Evolutionary conservation across 2,329 filamentous ascomycete species (phyloP), one percentile per base, ranked within the genome.

Genomic region (Sphaerostilbella broomeana): DNA sequence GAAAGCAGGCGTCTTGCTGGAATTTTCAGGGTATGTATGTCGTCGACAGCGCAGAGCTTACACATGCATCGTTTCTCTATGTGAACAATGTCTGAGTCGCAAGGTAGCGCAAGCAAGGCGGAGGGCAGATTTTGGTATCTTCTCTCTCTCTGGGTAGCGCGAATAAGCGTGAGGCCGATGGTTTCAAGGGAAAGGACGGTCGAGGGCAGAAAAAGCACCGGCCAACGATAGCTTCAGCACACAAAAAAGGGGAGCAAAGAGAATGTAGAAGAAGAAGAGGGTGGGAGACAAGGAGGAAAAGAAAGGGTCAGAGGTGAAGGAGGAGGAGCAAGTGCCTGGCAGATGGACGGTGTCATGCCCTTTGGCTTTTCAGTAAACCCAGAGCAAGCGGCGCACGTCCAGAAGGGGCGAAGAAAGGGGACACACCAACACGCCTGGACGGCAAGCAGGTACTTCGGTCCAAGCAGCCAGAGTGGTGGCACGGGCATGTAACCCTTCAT

Each of bases 351-450:
- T n/a, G n/a, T n/a, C 36, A 38, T 16, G 33, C 33, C 30, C 36
- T 18, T 31, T 18, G 26, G 11, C 22, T 8, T 7, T 16, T 38
- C 36, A 24, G 35, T 30, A 13, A 38, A 30, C 35, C n/a, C n/a
- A n/a, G n/a, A n/a, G n/a, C n/a, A n/a, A n/a, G n/a, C n/a, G n/a
- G 25, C 13, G 27, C 29, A 13, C 22, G 35, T 24, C 35, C 38
- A 40, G 35, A 40, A 32, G 38, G 38, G 38, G 30, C 17, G 38
- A 25, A 29, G 31, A 40, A 40, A 40, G 38, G 38, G 38, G 38
- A 40, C n/a, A n/a, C n/a, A n/a, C n/a, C 35, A 24, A 34, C 15
- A 25, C 12, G 22, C 12, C 12, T 12, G 22, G 22, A 25, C 7
- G 7, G 12, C 30, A 39, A 29, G 22, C 13, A 20, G 17, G 18